Base-by-base conservation (phyloP, 2,329 filamentous ascomycete genomes). In the Zopfia rhizophila region DNA sequence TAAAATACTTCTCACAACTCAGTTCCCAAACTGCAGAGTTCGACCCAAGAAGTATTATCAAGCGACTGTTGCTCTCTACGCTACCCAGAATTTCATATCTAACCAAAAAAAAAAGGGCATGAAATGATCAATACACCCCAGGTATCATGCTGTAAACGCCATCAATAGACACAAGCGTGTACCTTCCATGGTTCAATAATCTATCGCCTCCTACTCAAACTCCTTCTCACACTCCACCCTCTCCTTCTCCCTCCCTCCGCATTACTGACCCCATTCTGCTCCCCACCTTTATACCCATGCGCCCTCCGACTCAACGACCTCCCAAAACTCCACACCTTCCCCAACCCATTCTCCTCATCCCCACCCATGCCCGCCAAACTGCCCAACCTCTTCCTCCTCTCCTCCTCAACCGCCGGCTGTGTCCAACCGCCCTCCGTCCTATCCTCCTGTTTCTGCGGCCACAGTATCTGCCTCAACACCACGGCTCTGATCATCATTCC, bases 361-460 rank as follows among this genome's bases (percentile, higher is more conserved):
- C 57, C 62, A 14, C 47, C 58, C 7, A 51, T 29, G 3, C 48
- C 55, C 8, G 27, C 41, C 32, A 16, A 31, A 8, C 7, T 16
- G 8, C 49, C 53, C 13, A 51, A 32, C 18, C 44, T 23, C 40
- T 53, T 58, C 44, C 64, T 52, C 29, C 53, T 51, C 42, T 66
- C 63, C 31, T 65, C 63, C 23, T 67, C 65, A 8, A 59, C 59
- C 39, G 51, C 62, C 16, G 65, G 63, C 39, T 65, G 56, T 38
- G 59, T 69, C 70, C 83, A 86, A 0, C 83, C 82, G 30, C 83
- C 83, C 56, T 86, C 83, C 19, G 82, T 79, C 38, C 81, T 75
- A 68, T 86, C 83, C 60, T 86, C 82, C 22, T 87, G 85, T 64
- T 86, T 88, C 66, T 85, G 81, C 4, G 89, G 89, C 88, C 88